Conservation (phyloP, 441 rosid genomes). For the Geranium incanum region DNA sequence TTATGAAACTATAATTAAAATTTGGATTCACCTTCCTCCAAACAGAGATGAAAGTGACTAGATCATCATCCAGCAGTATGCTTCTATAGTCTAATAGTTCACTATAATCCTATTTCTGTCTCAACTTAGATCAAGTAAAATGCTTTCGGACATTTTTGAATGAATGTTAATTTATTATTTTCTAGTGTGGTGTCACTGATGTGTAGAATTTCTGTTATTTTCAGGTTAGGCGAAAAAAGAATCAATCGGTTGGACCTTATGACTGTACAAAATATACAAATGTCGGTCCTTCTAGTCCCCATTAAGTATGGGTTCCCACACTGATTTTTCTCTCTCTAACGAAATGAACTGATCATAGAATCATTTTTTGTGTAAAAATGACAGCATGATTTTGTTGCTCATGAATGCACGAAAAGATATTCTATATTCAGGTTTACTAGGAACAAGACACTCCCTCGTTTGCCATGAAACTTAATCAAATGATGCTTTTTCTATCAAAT, state of each 20-base stretch:
- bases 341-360: not conserved
- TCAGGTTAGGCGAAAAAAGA: conserved; percentile 67
- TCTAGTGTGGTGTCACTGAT: not conserved
- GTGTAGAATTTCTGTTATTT: conserved; percentile 16
- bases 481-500: not conserved
- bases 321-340: conserved; percentile 1
- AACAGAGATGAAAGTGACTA: not conserved
- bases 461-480: not conserved
- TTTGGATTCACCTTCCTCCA: not conserved
- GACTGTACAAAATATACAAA: conserved; percentile 77
- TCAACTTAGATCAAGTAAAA: not conserved
- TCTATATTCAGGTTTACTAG: not conserved
- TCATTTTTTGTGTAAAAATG: not conserved
- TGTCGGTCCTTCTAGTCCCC: conserved; percentile 33
- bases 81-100: not conserved
- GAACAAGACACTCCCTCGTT: not conserved
- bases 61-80: not conserved
- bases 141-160: not conserved
- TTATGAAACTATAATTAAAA: not conserved
- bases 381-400: not conserved
- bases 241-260: conserved; percentile 74
- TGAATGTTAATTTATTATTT: not conserved
- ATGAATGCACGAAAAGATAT: not conserved
- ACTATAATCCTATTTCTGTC: not conserved
- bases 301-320: conserved; percentile 19